phyloP scores from a whole-genome alignment of 2,329 filamentous ascomycete genomes.

The Colletotrichum karsti region DNA sequence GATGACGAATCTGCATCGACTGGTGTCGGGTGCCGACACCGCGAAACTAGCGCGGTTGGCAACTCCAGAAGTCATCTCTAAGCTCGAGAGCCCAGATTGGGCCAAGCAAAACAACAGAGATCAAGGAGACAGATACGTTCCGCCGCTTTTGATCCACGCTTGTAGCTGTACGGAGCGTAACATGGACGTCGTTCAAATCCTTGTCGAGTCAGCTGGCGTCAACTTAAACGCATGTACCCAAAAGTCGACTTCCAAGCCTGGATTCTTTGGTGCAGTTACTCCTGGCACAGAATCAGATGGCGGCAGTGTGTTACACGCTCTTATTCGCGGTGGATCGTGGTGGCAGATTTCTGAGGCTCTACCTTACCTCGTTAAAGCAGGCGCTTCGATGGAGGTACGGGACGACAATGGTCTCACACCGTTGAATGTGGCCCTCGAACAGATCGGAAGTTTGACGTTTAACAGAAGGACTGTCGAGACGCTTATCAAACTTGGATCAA shows the following conservation, averaged over 20 bases:
- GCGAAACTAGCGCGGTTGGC: background rate
- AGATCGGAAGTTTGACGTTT: background rate
- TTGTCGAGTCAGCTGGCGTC: slow-evolving; percentile 42
- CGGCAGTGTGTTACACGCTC: too few species aligned
- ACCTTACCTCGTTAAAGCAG: background rate
- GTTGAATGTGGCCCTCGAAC: background rate
- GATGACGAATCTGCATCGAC: background rate
- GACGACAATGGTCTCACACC: background rate
- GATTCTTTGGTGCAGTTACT: too few species aligned
- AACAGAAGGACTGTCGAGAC: background rate
- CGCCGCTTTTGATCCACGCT: slow-evolving; percentile 37
- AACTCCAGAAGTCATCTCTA: background rate
- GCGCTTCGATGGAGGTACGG: background rate
- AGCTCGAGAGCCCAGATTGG: background rate
- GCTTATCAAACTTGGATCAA: background rate
- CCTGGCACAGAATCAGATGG: too few species aligned
- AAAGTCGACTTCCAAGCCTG: too few species aligned
- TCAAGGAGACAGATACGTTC: background rate
- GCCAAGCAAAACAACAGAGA: background rate
- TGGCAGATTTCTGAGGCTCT: background rate
- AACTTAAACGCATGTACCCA: too few species aligned
- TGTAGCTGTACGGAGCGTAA: slow-evolving; percentile 42
- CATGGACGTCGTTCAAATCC: slow-evolving; percentile 42
- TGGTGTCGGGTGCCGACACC: background rate
- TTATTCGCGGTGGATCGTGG: background rate